Base-by-base conservation (phyloP, 1,284 basidiomycete species). In the Apiotrichum gracile region DNA sequence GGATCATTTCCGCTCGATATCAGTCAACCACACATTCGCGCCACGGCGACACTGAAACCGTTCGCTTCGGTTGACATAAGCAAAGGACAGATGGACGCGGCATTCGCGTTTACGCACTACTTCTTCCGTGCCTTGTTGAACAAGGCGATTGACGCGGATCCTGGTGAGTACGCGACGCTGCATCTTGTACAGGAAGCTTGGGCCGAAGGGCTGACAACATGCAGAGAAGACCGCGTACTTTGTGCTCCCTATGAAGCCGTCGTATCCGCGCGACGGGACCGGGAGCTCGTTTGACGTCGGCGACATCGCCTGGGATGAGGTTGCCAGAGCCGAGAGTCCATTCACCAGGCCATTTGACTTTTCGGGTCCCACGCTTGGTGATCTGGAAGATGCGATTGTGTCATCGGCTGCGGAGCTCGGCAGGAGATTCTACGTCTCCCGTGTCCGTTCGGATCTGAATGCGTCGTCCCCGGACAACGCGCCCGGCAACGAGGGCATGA, bases 221-320 rank as follows among this genome's bases (percentile, higher is more conserved):
- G n/a, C n/a, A n/a, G n/a, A n/a, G n/a, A 45, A 49, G 1, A 47
- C 63, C 7, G 52, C 58, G 16, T 67, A 63, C 61, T 50, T 69
- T 12, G 13, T 73, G 1, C 54, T 67, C 1, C 70, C 70, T 25
- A 51, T 69, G 27, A 37, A 43, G 13, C 3, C 25, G 10, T 35
- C 44, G 10, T 62, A 55, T 38, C 29, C 37, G 1, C 31, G 34
- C 1, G 33, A 35, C 19, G 38, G 16, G 16, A 17, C 42, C 22
- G 38, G 38, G 22, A 5, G 24, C 13, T 37, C 29, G 2, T 29
- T 44, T 37, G 26, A n/a, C 21, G 19, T 25, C 35, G 44, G 37
- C 22, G 61, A 65, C 44, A 58, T 73, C n/a, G 62, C 59, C 12
- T 73, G 71, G 71, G 54, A 61, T 13, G 65, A 71, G 24, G 53